Conservation (phyloP, 108 stramenopile genomes). For the Nitzschia inconspicua region DNA sequence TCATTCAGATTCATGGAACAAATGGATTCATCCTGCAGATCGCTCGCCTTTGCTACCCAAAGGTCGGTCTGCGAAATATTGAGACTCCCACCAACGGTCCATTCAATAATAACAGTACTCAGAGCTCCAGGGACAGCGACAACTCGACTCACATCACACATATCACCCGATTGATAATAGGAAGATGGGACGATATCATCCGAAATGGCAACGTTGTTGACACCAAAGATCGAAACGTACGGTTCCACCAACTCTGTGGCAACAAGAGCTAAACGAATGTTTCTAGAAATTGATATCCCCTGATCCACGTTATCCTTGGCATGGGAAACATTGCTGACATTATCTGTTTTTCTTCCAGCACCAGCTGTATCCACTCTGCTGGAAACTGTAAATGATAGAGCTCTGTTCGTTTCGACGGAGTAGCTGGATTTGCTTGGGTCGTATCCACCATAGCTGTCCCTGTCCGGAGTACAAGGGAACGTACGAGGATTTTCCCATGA, state of each 20-base stretch:
- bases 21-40: constrained; percentile 34
- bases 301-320: constrained; percentile 47
- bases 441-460: constrained; percentile 52
- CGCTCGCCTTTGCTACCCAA: constrained; percentile 49
- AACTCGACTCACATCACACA: not conserved
- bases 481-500: constrained; percentile 79
- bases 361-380: constrained; percentile 86
- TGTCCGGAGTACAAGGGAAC: constrained; percentile 55
- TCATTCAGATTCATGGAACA: constrained; percentile 36
- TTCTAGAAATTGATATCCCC: constrained; percentile 60
- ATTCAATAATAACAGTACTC: constrained; percentile 14
- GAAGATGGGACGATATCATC: constrained; percentile 57
- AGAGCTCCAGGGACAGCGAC: not conserved
- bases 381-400: constrained; percentile 3
- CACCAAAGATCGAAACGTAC: constrained; percentile 55
- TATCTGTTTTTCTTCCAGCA: constrained; percentile 38
- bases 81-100: constrained; percentile 79
- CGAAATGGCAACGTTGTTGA: constrained; percentile 34
- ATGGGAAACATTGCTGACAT: constrained; percentile 52
- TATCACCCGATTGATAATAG: not conserved
- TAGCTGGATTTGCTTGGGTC: constrained; percentile 48
- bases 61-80: constrained; percentile 56
- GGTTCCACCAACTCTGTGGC: constrained; percentile 85
- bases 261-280: constrained; percentile 74
- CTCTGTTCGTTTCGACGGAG: constrained; percentile 63